phyloP scores from a whole-genome alignment of 805 yeast species.

The Helenozyma rhizophorensis region DNA sequence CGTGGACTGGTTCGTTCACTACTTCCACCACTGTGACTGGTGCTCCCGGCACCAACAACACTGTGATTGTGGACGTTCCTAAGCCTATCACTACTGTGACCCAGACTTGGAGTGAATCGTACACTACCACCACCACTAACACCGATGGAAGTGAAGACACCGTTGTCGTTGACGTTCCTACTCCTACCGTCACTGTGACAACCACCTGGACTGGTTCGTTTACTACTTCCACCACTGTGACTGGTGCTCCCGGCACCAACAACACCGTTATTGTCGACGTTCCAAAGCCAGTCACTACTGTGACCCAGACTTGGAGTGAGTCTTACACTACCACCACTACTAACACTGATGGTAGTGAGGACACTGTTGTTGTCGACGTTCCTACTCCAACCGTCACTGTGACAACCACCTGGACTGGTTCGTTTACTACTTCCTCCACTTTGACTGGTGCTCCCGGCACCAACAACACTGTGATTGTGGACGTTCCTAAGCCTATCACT shows the following conservation, averaged over 20 bases:
- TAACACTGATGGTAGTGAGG: not conserved
- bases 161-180: slow-evolving; percentile 14
- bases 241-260: slow-evolving; percentile 5
- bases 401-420: slow-evolving; percentile 8
- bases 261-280: not conserved
- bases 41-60: slow-evolving; percentile 1
- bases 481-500: slow-evolving; percentile 2
- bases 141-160: slow-evolving; percentile 3
- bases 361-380: slow-evolving; percentile 11
- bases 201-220: not conserved
- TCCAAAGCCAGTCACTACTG: slow-evolving; percentile 2
- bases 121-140: slow-evolving; percentile 5
- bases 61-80: slow-evolving; percentile 8
- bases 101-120: slow-evolving; percentile 6
- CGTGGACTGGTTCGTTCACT: slow-evolving; percentile 2
- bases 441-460: slow-evolving; percentile 2
- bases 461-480: slow-evolving; percentile 2
- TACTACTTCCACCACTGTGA: not conserved
- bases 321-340: slow-evolving; percentile 8
- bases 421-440: slow-evolving; percentile 1
- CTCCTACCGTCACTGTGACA: slow-evolving; percentile 6
- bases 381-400: slow-evolving; percentile 13
- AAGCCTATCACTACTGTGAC: slow-evolving; percentile 8
- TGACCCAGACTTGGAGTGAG: slow-evolving; percentile 10
- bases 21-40: slow-evolving; percentile 1